These are phyloP conservation scores for Thalia dealbata DNA, from an alignment of 176 grass and related monocot genomes.

Conservation along the genomic window DNA sequence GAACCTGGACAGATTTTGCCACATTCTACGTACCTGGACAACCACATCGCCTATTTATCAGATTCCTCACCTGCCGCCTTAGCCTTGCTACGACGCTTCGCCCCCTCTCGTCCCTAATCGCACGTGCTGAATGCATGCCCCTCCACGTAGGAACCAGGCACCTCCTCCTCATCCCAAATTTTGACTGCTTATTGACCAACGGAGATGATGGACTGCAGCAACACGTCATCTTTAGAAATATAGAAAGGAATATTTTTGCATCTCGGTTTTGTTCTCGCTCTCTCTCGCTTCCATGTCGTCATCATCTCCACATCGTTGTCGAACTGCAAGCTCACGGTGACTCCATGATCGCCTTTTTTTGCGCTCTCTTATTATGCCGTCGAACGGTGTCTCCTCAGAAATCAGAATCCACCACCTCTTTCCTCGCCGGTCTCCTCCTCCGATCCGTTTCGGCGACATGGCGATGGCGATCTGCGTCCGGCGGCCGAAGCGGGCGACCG, in stretches of 20 bases:
- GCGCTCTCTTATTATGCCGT: background rate
- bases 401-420: background rate
- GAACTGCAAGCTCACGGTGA: background rate
- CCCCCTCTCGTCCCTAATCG: too few relatives aligned
- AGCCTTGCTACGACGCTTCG: background rate
- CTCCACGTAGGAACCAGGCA: too few relatives aligned
- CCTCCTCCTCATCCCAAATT: too few relatives aligned
- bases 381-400: background rate
- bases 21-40: background rate
- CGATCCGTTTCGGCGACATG: background rate
- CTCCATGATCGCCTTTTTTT: background rate
- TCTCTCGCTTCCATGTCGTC: too few relatives aligned
- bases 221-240: too few relatives aligned
- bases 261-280: too few relatives aligned
- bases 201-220: too few relatives aligned
- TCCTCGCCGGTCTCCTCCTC: background rate
- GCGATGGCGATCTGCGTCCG: background rate
- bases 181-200: too few relatives aligned
- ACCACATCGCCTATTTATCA: background rate
- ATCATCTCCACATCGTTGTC: too few relatives aligned
- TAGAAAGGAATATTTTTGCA: too few relatives aligned
- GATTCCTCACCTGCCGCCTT: background rate
- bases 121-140: too few relatives aligned
- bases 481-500: constrained; percentile 18
- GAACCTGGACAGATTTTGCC: background rate